A percentile compares a stretch with the other conserved stretches of the same genome.
Evolutionary conservation across 78 protist genomes (phyloP).

Genomic region (Protostelium mycophagum): DNA sequence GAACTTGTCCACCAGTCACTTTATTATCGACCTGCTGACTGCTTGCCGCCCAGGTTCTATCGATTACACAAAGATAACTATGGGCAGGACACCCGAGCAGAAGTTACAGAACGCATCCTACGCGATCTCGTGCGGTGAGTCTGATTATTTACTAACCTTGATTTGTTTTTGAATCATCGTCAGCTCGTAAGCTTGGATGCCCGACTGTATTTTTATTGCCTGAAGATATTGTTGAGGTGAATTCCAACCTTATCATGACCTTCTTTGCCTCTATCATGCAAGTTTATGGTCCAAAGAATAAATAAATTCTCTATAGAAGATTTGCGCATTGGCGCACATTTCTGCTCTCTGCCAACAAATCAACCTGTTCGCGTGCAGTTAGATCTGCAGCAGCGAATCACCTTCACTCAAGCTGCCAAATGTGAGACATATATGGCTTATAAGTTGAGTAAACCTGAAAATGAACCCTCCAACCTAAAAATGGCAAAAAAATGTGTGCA

Average conservation of each 20-base stretch:
- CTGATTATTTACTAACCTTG: constrained; percentile 1
- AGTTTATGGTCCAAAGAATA: not conserved
- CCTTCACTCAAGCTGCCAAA: too few relatives aligned
- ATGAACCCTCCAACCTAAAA: too few relatives aligned
- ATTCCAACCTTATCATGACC: constrained; percentile 56
- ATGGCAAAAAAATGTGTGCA: too few relatives aligned
- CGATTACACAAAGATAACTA: constrained; percentile 53
- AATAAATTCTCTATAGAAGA: too few relatives aligned
- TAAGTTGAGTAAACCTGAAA: too few relatives aligned
- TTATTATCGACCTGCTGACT: constrained; percentile 73
- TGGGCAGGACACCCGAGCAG: constrained; percentile 51
- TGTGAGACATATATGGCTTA: too few relatives aligned
- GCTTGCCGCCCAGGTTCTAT: constrained; percentile 74
- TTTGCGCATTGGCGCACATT: too few relatives aligned
- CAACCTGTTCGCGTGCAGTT: too few relatives aligned
- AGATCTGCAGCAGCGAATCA: too few relatives aligned
- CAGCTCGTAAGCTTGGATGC: constrained; percentile 91
- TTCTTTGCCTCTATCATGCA: constrained; percentile 46
- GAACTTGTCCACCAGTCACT: constrained; percentile 33
- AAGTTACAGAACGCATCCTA: constrained; percentile 76
- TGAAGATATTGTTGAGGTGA: constrained; percentile 82
- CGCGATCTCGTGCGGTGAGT: constrained; percentile 39
- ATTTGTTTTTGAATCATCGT: too few relatives aligned
- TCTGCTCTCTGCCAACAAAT: too few relatives aligned
- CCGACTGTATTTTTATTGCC: constrained; percentile 77